These are phyloP conservation scores for Barbarea vulgaris DNA, from an alignment of 345 rosid genomes.

Conservation along the genomic window DNA sequence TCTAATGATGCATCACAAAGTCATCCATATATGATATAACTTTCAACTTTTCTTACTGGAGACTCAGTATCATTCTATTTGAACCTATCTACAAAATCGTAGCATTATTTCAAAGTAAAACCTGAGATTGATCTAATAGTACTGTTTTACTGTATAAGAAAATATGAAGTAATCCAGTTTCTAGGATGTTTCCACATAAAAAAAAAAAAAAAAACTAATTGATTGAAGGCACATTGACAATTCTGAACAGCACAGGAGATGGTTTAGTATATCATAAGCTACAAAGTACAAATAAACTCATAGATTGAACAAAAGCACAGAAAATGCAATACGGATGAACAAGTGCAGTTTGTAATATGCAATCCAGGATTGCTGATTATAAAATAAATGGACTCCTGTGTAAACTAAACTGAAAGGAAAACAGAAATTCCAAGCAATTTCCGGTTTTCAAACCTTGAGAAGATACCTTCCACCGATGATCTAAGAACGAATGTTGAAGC, in stretches of 20 bases:
- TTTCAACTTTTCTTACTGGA: background rate
- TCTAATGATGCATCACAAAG: too few relatives aligned
- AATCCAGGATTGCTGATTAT: conserved; percentile 17
- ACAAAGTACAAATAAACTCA: conserved; percentile 11
- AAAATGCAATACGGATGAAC: conserved; percentile 16
- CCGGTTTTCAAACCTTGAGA: background rate
- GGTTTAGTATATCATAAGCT: background rate
- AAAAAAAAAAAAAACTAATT: background rate
- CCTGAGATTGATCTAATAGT: background rate
- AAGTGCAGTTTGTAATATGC: conserved; percentile 11
- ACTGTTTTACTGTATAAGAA: too few relatives aligned
- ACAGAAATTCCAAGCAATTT: conserved; percentile 17
- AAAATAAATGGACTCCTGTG: conserved; percentile 16
- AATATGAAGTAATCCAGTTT: background rate
- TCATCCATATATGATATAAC: too few relatives aligned
- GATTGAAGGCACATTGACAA: conserved; percentile 14
- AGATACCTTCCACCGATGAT: conserved; percentile 20
- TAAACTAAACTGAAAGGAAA: conserved; percentile 23
- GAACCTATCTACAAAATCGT: background rate
- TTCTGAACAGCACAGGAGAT: conserved; percentile 19
- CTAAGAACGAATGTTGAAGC: conserved; percentile 28
- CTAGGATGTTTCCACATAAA: background rate
- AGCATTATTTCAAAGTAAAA: background rate
- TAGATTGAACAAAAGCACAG: conserved; percentile 2
- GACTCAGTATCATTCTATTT: background rate